Conservation (phyloP, 192 early-diverging fungal genomes). For the Coemansia sp. region DNA sequence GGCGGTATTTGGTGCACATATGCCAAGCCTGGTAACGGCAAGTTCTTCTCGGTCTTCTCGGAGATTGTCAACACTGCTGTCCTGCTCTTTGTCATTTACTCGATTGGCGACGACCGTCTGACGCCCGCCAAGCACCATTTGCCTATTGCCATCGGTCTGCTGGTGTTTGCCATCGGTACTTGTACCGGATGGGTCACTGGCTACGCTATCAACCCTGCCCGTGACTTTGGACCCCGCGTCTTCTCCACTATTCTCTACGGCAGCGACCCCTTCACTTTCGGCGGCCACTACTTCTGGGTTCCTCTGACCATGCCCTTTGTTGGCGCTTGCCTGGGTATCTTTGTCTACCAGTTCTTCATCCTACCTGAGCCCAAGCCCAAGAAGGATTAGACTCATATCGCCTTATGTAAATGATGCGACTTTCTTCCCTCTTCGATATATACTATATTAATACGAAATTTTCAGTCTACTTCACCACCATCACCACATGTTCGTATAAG, state of each 20-base stretch:
- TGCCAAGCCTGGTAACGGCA: constrained; percentile 58
- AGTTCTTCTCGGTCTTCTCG: constrained; percentile 59
- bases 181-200: constrained; percentile 69
- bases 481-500: not conserved
- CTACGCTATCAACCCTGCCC: constrained; percentile 75
- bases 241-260: constrained; percentile 72
- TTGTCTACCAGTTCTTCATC: constrained; percentile 64
- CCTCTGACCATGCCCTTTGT: constrained; percentile 68
- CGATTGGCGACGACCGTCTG: constrained; percentile 62
- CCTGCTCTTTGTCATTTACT: constrained; percentile 65
- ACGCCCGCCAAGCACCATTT: constrained; percentile 58
- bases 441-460: not conserved
- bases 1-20: constrained; percentile 70
- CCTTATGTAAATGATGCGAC: not conserved
- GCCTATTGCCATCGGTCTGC: constrained; percentile 63
- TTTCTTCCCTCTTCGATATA: not conserved
- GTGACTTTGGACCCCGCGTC: constrained; percentile 80
- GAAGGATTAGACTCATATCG: constrained; percentile 24
- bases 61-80: constrained; percentile 73
- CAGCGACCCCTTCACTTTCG: constrained; percentile 64
- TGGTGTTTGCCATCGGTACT: constrained; percentile 63
- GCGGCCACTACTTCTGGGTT: constrained; percentile 71
- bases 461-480: too few species aligned
- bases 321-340: constrained; percentile 63
- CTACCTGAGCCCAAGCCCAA: constrained; percentile 54